These are phyloP conservation scores for Amniculicola lignicola DNA, from an alignment of 495 filamentous ascomycete genomes.

Conservation along the genomic window DNA sequence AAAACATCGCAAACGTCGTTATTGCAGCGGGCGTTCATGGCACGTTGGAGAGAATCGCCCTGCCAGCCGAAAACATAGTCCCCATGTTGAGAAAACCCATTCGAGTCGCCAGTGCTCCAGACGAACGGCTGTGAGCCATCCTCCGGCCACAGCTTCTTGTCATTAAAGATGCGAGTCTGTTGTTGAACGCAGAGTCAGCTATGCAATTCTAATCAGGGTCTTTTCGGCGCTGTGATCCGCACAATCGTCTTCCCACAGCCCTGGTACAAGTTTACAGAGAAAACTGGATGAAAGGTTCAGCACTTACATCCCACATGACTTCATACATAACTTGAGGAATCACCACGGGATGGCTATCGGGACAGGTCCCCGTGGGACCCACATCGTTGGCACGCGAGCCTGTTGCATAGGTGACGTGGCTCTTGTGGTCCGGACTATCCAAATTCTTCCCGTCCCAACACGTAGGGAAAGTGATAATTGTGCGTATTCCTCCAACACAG, in stretches of 20 bases:
- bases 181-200: background rate
- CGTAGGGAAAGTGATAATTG: constrained; percentile 26
- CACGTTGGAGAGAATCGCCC: constrained; percentile 29
- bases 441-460: constrained; percentile 56
- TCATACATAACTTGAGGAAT: constrained; percentile 31
- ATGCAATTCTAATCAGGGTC: background rate
- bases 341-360: constrained; percentile 21
- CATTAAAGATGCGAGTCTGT: constrained; percentile 19
- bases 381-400: constrained; percentile 16
- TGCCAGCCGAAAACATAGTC: constrained; percentile 42
- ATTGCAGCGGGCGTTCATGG: constrained; percentile 47
- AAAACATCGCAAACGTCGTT: constrained; percentile 46
- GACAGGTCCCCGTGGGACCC: constrained; percentile 30
- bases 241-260: too few relatives aligned
- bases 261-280: too few relatives aligned
- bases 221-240: too few relatives aligned
- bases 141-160: constrained; percentile 19
- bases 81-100: constrained; percentile 41
- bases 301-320: constrained; percentile 34
- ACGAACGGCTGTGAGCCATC: constrained; percentile 31
- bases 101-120: constrained; percentile 24
- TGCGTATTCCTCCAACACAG: constrained; percentile 23
- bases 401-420: constrained; percentile 41
- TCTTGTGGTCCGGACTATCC: constrained; percentile 52
- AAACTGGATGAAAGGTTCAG: background rate